Conservation (phyloP, 371 early-diverging fungal species). For the Choanephora cucurbitarum region DNA sequence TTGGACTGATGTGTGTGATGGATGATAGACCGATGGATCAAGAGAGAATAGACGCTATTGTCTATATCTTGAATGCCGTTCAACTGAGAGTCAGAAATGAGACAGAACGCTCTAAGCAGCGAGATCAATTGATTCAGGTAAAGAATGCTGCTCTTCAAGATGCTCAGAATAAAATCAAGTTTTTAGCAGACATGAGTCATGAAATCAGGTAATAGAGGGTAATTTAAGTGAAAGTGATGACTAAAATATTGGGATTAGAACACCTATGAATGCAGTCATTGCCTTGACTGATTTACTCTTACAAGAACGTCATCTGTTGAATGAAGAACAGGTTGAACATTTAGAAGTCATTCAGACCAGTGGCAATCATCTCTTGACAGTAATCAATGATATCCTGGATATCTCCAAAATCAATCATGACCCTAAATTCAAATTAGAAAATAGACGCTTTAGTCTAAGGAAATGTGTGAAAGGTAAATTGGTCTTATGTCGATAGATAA, state of each 20-base stretch:
- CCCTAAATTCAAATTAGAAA: conserved; percentile 61
- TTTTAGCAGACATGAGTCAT: conserved; percentile 62
- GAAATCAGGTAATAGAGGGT: conserved; percentile 49
- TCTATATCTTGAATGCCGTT: too few relatives aligned
- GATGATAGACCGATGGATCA: too few relatives aligned
- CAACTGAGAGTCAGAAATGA: too few relatives aligned
- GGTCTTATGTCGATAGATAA: too few relatives aligned
- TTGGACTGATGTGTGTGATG: too few relatives aligned
- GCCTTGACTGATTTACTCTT: conserved; percentile 59
- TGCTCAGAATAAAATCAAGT: conserved; percentile 63
- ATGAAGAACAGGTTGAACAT: conserved; percentile 55
- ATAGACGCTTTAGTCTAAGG: conserved; percentile 54
- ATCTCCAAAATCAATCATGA: conserved; percentile 64
- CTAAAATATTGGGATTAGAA: conserved; percentile 37
- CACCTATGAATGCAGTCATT: conserved; percentile 66
- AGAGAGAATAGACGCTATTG: too few relatives aligned
- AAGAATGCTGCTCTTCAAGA: conserved; percentile 54
- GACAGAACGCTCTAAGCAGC: conserved; percentile 40
- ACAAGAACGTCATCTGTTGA: conserved; percentile 51
- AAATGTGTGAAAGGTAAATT: conserved; percentile 61
- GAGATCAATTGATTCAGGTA: conserved; percentile 47
- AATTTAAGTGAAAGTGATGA: too few relatives aligned
- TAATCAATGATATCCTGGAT: conserved; percentile 64
- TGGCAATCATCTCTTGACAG: conserved; percentile 61
- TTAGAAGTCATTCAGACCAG: conserved; percentile 64